Evolutionary conservation across 2,329 filamentous ascomycete species (phyloP).

Genomic region (Aspergillus brasiliensis): DNA sequence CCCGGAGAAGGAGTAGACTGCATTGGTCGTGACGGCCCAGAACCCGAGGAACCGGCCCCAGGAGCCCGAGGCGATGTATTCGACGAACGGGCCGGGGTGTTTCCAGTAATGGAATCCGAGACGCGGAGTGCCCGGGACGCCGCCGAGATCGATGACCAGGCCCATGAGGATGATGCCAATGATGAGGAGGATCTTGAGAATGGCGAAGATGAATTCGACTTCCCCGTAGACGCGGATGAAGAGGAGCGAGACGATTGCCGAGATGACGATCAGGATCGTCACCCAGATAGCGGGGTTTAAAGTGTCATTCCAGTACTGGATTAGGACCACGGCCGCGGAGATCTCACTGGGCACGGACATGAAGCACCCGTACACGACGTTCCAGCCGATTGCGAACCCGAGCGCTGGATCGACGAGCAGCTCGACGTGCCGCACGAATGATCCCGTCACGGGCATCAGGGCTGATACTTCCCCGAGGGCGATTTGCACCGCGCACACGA

Average conservation of each 20-base stretch:
- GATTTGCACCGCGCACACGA: conserved; percentile 55
- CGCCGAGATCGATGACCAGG: conserved; percentile 64
- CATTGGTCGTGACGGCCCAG: conserved; percentile 52
- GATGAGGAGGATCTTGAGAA: conserved; percentile 54
- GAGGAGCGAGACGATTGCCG: conserved; percentile 61
- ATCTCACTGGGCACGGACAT: conserved; percentile 62
- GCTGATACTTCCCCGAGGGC: conserved; percentile 56
- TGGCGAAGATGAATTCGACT: conserved; percentile 56
- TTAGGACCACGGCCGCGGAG: conserved; percentile 59
- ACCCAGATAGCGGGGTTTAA: conserved; percentile 43
- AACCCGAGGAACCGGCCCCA: conserved; percentile 67
- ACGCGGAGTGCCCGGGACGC: conserved; percentile 58
- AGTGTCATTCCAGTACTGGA: conserved; percentile 28
- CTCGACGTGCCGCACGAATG: conserved; percentile 54
- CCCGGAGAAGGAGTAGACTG: conserved; percentile 40
- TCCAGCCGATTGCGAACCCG: conserved; percentile 52
- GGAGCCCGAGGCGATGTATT: conserved; percentile 60
- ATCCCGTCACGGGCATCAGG: conserved; percentile 54
- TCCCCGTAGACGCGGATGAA: conserved; percentile 54
- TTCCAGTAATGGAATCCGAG: conserved; percentile 72
- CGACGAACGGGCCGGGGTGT: conserved; percentile 67
- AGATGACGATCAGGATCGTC: conserved; percentile 58
- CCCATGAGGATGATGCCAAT: conserved; percentile 48
- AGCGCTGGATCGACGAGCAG: conserved; percentile 55
- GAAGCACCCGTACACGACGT: conserved; percentile 55